Percentiles rank a stretch among this genome's conserved stretches.
phyloP scores from a whole-genome alignment of 345 rosid genomes.

The Salix exigua region DNA sequence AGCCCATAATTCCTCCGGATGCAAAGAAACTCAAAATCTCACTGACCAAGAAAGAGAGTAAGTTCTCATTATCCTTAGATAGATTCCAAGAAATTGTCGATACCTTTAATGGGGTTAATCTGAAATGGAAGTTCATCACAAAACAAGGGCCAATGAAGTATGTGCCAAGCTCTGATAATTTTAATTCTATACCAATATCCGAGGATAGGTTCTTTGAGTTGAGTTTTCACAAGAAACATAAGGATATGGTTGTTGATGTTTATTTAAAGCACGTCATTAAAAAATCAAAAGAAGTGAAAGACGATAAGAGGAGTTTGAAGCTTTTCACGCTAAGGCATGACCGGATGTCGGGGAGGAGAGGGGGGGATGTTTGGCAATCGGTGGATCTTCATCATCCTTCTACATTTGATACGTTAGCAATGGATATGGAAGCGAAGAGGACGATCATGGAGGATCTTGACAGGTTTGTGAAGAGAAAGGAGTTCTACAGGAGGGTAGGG shows the following conservation, averaged over 20 bases:
- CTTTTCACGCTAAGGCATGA: slow-evolving; percentile 22
- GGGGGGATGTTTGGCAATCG: slow-evolving; percentile 21
- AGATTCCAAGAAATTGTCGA: slow-evolving; percentile 26
- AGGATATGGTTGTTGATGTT: slow-evolving; percentile 20
- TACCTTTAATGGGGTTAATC: slow-evolving; percentile 25
- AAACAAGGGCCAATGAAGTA: neutral
- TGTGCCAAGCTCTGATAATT: neutral
- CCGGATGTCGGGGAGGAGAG: neutral
- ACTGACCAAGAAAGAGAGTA: slow-evolving; percentile 15
- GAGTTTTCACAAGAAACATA: slow-evolving; percentile 36
- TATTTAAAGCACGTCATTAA: slow-evolving; percentile 23
- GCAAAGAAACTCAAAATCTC: slow-evolving; percentile 16
- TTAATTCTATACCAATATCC: neutral
- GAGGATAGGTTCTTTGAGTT: slow-evolving; percentile 23
- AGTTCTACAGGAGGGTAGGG: slow-evolving; percentile 19
- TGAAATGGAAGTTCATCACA: slow-evolving; percentile 28
- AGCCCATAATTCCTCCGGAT: slow-evolving; percentile 27
- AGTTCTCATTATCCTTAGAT: slow-evolving; percentile 20
- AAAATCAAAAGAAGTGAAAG: slow-evolving; percentile 15
- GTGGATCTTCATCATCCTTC: slow-evolving; percentile 27
- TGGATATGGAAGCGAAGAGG: slow-evolving; percentile 18
- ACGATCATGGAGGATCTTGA: slow-evolving; percentile 14
- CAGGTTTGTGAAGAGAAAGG: slow-evolving; percentile 5
- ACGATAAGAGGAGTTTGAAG: slow-evolving; percentile 22
- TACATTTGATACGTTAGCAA: slow-evolving; percentile 12